phyloP scores from a whole-genome alignment of 257 asterid genomes.

The Lycium barbarum region DNA sequence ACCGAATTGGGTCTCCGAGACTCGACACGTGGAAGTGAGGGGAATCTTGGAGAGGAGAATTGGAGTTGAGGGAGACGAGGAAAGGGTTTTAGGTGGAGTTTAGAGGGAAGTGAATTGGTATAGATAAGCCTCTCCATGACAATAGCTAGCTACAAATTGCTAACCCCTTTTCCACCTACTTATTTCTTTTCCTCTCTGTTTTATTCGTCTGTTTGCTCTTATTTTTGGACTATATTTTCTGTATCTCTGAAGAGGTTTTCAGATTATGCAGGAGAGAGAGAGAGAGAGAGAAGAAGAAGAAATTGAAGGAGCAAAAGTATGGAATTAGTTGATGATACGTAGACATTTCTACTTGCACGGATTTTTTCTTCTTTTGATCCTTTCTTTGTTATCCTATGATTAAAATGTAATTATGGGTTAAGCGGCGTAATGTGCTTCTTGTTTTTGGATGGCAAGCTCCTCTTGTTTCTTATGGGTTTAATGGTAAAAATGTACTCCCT shows the following conservation, averaged over 20 bases:
- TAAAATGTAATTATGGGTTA: background rate
- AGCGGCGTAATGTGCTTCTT: no score
- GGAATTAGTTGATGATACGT: background rate
- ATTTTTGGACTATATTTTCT: background rate
- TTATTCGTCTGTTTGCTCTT: background rate
- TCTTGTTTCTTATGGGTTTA: no score
- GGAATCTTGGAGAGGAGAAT: slow-evolving; percentile 40
- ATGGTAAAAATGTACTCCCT: no score
- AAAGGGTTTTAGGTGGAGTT: slow-evolving; percentile 41
- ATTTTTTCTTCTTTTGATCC: background rate
- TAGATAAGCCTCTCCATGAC: slow-evolving; percentile 74
- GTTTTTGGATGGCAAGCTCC: no score
- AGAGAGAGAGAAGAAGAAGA: background rate
- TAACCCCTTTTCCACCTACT: background rate
- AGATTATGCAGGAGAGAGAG: slow-evolving; percentile 4
- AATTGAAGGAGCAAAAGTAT: background rate
- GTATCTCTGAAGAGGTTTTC: background rate
- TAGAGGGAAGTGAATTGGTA: slow-evolving; percentile 60
- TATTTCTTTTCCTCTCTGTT: background rate
- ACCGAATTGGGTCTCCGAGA: slow-evolving; percentile 42
- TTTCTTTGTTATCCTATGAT: background rate
- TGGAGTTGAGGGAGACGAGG: slow-evolving; percentile 52
- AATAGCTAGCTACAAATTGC: background rate
- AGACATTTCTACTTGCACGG: background rate
- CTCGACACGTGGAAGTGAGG: slow-evolving; percentile 24